Conservation (phyloP, 768 basidiomycete genomes). For the Mycena haematopus region DNA sequence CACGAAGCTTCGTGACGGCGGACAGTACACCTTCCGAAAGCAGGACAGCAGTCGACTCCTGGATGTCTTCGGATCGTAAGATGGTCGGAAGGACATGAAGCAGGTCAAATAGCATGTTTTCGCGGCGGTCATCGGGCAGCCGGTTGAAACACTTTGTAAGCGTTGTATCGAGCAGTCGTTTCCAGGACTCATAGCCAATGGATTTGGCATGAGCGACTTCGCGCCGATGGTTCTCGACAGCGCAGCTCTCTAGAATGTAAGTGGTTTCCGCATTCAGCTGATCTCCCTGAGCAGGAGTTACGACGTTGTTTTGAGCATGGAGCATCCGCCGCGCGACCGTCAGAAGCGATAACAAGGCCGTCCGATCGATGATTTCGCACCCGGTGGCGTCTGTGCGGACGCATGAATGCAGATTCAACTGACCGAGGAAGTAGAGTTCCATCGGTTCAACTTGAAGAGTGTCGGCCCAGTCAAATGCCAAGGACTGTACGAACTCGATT, state of each 20-base stretch:
- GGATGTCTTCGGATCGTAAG: constrained; percentile 67
- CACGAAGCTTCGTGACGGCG: constrained; percentile 86
- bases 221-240: constrained; percentile 86
- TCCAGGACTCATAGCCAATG: constrained; percentile 83
- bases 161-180: constrained; percentile 81
- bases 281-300: constrained; percentile 66
- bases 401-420: constrained; percentile 74
- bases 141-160: constrained; percentile 87
- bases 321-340: constrained; percentile 62
- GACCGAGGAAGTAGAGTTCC: constrained; percentile 67
- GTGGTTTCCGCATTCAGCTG: constrained; percentile 71
- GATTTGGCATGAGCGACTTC: constrained; percentile 76
- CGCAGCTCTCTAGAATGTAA: constrained; percentile 85
- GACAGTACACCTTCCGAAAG: constrained; percentile 85
- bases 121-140: constrained; percentile 80
- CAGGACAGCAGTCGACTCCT: constrained; percentile 78
- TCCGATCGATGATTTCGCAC: constrained; percentile 84
- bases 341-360: constrained; percentile 74
- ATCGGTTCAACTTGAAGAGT: constrained; percentile 62
- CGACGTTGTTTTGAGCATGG: constrained; percentile 70
- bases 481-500: constrained; percentile 86
- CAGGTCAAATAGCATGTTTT: constrained; percentile 90
- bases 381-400: constrained; percentile 70
- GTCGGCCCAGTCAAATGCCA: constrained; percentile 91
- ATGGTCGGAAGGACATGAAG: constrained; percentile 80